phyloP scores from a whole-genome alignment of 2,329 filamentous ascomycete species.

The Pseudohalonectria lignicola region DNA sequence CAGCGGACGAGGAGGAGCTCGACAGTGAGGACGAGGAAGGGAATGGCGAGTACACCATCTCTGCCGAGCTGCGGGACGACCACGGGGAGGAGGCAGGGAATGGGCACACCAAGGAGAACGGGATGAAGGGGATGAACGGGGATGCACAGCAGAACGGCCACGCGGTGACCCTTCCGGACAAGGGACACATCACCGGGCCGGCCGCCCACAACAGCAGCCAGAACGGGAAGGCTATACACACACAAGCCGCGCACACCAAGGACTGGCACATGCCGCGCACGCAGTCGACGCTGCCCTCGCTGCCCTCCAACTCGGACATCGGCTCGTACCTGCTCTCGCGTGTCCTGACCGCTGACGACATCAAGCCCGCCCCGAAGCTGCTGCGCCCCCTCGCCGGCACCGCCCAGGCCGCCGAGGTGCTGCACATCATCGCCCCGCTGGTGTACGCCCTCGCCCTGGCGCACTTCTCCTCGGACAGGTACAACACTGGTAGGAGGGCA shows the following conservation, averaged over 20 bases:
- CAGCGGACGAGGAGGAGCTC: slow-evolving; percentile 38
- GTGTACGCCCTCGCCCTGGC: slow-evolving; percentile 79
- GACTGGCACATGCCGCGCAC: slow-evolving; percentile 94
- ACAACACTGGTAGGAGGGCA: slow-evolving; percentile 1
- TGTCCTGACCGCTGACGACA: slow-evolving; percentile 89
- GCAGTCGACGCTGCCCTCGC: slow-evolving; percentile 68
- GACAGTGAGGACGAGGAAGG: slow-evolving; percentile 22
- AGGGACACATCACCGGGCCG: background rate
- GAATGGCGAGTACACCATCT: background rate
- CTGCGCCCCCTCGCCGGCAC: slow-evolving; percentile 71
- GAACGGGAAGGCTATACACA: background rate
- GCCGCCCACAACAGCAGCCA: slow-evolving; percentile 7
- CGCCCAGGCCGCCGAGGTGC: slow-evolving; percentile 69
- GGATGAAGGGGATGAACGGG: slow-evolving; percentile 6
- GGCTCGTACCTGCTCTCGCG: slow-evolving; percentile 79
- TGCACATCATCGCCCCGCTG: slow-evolving; percentile 84
- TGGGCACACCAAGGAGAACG: slow-evolving; percentile 11
- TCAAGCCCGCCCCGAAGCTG: slow-evolving; percentile 80
- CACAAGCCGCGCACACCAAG: slow-evolving; percentile 25
- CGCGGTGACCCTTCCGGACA: background rate
- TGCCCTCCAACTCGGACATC: slow-evolving; percentile 74
- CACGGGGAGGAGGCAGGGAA: slow-evolving; percentile 23
- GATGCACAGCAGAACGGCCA: slow-evolving; percentile 24
- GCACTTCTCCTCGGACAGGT: slow-evolving; percentile 33
- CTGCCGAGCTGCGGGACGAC: slow-evolving; percentile 46